Base-by-base conservation (phyloP, 2,329 filamentous ascomycete genomes). In the Rutstroemia sydowiana region DNA sequence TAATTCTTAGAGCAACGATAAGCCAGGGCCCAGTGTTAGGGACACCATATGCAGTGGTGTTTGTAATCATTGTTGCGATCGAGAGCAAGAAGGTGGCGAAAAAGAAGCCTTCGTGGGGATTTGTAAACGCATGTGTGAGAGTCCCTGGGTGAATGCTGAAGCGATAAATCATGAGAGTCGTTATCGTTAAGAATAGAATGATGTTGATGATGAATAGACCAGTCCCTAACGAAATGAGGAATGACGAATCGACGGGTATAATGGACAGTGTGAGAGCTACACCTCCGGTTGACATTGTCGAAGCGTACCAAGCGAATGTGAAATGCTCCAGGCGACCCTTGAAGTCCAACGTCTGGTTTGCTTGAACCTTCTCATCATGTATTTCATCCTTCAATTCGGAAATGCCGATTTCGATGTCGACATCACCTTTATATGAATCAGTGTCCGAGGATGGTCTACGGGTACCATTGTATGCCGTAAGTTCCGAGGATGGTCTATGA, bases 21-120 rank as follows among this genome's bases (percentile, higher is more conserved):
- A 87, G 75, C 61, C 77, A 76, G 0, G 69, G 61, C 0, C 78
- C 77, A 14, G 75, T 69, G 1, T 73, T 68, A 0, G 80, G 76
- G 13, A 85, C 78, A 16, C 78, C 83, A 63, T 87, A 90, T 2
- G 75, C 70, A 44, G 87, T 77, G 0, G 83, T 80, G 52, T 79
- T 78, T 4, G 81, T 81, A 56, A 91, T 78, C 53, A 89, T 75
- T 0, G 84, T 82, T 3, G 83, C 81, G 8, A 87, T 59, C 3
- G 79, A 79, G 5, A 91, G 73, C 74, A 85, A 87, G 65, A 83
- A 86, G 0, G 85, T 84, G 3, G 84, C 82, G 51, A 88, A 75
- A 71, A 89, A 88, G 61, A 90, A 78, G 4, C 82, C 80, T 63
- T 90, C 84, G 11, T 82, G 75, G 2, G 79, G 75, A 61, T 88